These are phyloP conservation scores for Thalassiosira pacifica DNA, from an alignment of 352 stramenopile genomes.

Conservation along the genomic window DNA sequence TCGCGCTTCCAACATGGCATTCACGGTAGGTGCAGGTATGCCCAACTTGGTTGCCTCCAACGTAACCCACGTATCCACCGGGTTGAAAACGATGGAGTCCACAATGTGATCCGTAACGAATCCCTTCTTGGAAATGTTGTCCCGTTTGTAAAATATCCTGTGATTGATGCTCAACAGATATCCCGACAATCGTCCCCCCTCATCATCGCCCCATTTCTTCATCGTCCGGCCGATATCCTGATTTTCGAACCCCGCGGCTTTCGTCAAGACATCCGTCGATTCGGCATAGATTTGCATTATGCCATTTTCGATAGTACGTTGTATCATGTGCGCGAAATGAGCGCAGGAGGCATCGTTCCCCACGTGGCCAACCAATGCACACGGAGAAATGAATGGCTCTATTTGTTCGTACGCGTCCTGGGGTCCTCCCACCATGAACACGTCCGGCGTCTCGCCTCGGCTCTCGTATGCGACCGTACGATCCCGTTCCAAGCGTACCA, in stretches of 20 bases:
- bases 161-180: constrained; percentile 49
- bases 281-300: constrained; percentile 49
- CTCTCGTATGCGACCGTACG: background rate
- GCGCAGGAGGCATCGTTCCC: constrained; percentile 47
- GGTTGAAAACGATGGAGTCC: constrained; percentile 41
- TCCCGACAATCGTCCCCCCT: background rate
- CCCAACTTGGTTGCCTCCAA: constrained; percentile 57
- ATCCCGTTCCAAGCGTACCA: constrained; percentile 55
- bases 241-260: constrained; percentile 42
- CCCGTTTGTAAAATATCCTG: constrained; percentile 62
- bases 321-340: constrained; percentile 58
- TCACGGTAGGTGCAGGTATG: constrained; percentile 51
- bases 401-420: constrained; percentile 28
- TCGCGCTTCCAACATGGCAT: constrained; percentile 49
- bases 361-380: constrained; percentile 39
- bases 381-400: constrained; percentile 31
- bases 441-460: background rate
- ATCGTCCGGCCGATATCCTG: constrained; percentile 53
- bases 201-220: constrained; percentile 47
- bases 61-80: constrained; percentile 50
- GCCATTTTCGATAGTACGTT: constrained; percentile 53
- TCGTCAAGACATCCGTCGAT: constrained; percentile 33
- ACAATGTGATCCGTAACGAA: constrained; percentile 60
- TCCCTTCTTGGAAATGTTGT: constrained; percentile 44
- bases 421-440: constrained; percentile 53